Percentiles rank a stretch among this genome's conserved stretches.
phyloP scores from a whole-genome alignment of 73 alveolate genomes.

The Tetrahymena elliotti region DNA sequence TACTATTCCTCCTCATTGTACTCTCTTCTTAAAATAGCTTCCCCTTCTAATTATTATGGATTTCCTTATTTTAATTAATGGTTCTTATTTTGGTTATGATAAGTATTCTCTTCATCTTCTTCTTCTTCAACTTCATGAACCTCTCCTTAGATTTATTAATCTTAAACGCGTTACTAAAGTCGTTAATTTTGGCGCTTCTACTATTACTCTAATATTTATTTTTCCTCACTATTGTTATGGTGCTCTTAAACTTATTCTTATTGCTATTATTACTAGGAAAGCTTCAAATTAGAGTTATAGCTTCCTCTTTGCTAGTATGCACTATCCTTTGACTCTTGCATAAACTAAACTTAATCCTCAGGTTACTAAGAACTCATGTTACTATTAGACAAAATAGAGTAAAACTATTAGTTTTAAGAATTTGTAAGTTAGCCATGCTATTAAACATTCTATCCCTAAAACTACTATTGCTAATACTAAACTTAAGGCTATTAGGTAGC shows the following conservation, averaged over 20 bases:
- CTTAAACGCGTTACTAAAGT: neutral
- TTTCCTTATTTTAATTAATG: neutral
- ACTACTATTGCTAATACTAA: neutral
- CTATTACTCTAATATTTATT: neutral
- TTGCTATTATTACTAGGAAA: neutral
- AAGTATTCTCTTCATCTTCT: neutral
- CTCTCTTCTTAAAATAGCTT: neutral
- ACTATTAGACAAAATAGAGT: neutral
- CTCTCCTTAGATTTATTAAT: neutral
- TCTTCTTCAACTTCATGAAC: neutral
- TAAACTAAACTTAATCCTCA: neutral
- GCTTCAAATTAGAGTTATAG: neutral
- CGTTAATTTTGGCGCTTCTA: neutral
- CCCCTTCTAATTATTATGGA: neutral
- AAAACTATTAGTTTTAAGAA: neutral
- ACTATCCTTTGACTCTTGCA: neutral
- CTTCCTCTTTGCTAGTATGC: neutral
- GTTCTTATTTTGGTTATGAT: neutral
- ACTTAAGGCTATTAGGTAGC: neutral
- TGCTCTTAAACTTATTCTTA: neutral
- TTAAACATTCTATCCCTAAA: neutral
- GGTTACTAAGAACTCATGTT: neutral
- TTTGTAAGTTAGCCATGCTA: neutral
- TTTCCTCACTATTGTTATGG: neutral
- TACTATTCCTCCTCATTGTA: neutral